Conservation (phyloP, 176 grass and related monocot species). For the Thinopyrum elongatum region DNA sequence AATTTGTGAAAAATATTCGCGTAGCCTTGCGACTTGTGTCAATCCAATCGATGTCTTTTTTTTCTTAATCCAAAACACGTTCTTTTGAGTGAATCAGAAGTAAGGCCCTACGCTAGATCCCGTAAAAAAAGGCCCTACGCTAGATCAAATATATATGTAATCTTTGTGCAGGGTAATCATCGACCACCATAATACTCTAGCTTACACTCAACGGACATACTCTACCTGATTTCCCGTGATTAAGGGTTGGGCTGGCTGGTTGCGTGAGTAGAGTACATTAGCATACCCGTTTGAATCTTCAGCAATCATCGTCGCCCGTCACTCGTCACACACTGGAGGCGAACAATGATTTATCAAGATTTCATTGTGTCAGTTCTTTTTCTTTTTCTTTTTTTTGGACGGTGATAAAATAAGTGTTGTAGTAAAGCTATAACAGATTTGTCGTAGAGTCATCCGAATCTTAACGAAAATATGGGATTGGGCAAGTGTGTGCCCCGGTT, state of each 20-base stretch:
- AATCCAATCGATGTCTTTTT: not conserved
- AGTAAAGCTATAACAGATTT: too few species aligned
- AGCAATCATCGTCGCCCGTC: not conserved
- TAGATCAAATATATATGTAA: not conserved
- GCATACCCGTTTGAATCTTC: not conserved
- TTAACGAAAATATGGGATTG: too few species aligned
- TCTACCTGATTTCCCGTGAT: constrained; percentile 6
- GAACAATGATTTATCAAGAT: too few species aligned
- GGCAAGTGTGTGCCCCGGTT: too few species aligned
- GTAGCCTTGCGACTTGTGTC: not conserved
- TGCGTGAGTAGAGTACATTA: not conserved
- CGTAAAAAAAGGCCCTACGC: not conserved
- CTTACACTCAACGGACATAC: not conserved
- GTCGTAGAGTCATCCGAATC: too few species aligned
- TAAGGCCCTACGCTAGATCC: not conserved
- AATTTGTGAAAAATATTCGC: not conserved
- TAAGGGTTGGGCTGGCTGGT: not conserved
- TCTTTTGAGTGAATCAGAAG: constrained; percentile 30
- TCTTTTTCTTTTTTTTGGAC: not conserved
- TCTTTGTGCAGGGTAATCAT: not conserved
- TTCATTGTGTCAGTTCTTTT: too few species aligned
- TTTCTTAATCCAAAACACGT: not conserved
- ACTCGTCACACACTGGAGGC: not conserved
- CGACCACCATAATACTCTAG: not conserved
- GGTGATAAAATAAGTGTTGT: too few species aligned